A percentile compares a stretch with the other conserved stretches of the same genome.
These are phyloP conservation scores for Rhizopus stolonifer DNA, from an alignment of 371 early-diverging fungal genomes.

Conservation along the genomic window DNA sequence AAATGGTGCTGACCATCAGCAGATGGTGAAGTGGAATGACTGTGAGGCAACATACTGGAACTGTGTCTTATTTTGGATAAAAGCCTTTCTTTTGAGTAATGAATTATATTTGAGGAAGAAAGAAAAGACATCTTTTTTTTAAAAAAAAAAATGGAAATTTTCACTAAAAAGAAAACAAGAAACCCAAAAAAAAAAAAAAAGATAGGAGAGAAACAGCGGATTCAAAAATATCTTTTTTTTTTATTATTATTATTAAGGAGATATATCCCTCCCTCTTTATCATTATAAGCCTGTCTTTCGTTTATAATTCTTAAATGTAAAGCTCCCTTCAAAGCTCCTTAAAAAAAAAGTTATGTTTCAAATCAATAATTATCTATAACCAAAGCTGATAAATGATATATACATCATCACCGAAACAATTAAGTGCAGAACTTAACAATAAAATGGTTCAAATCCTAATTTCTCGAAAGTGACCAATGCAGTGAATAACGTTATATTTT, in stretches of 20 bases:
- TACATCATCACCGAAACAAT: too few species aligned
- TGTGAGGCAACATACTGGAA: background rate
- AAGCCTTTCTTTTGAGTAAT: constrained; percentile 12
- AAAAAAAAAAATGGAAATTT: constrained; percentile 5
- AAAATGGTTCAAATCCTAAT: too few species aligned
- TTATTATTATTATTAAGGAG: too few species aligned
- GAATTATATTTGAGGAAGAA: constrained; percentile 1
- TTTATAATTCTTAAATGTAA: background rate
- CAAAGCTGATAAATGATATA: too few species aligned
- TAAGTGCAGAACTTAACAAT: too few species aligned
- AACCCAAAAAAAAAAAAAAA: background rate
- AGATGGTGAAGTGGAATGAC: background rate
- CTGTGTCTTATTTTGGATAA: constrained; percentile 2
- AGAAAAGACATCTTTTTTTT: constrained; percentile 5
- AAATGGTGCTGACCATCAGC: constrained; percentile 28
- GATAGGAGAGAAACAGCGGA: background rate
- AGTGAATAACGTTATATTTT: too few species aligned
- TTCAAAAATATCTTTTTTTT: background rate
- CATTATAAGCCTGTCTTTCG: background rate
- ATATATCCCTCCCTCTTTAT: background rate
- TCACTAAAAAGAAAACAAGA: background rate
- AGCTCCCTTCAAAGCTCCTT: background rate
- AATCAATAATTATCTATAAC: constrained; percentile 11
- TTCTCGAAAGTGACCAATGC: too few species aligned
- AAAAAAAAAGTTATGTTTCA: constrained; percentile 15